Conservation (phyloP, 2,329 filamentous ascomycete species). For the Clonostachys sp. region DNA sequence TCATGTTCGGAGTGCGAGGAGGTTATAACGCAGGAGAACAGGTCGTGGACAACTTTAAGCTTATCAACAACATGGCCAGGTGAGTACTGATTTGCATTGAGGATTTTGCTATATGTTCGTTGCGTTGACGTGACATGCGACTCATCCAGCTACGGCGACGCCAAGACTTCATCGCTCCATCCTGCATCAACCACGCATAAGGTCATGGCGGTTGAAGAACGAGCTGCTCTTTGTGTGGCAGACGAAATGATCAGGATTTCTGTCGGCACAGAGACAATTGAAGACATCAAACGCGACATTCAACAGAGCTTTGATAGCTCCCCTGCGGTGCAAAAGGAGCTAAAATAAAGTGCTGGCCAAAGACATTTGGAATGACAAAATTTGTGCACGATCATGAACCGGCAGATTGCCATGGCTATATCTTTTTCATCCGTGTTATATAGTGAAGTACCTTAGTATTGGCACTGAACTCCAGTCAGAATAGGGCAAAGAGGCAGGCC, state of each 20-base stretch:
- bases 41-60: constrained; percentile 69
- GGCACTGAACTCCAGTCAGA: too few species aligned
- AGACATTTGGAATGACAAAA: too few species aligned
- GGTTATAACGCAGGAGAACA: constrained; percentile 48
- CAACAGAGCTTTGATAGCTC: constrained; percentile 36
- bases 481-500: too few species aligned
- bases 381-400: too few species aligned
- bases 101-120: too few species aligned
- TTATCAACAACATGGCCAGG: constrained; percentile 44
- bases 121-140: too few species aligned
- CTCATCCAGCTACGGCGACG: constrained; percentile 69
- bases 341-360: too few species aligned
- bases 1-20: constrained; percentile 70
- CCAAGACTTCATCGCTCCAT: constrained; percentile 69
- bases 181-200: constrained; percentile 71
- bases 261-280: constrained; percentile 59
- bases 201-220: constrained; percentile 64
- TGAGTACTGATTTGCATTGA: too few species aligned
- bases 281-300: constrained; percentile 69
- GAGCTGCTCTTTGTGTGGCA: constrained; percentile 60
- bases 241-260: constrained; percentile 15
- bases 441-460: too few species aligned
- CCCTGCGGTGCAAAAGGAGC: too few species aligned
- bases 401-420: too few species aligned
- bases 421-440: too few species aligned